These are phyloP conservation scores for Paecilomyces sp. DNA, from an alignment of 2,329 filamentous ascomycete genomes.

Conservation along the genomic window DNA sequence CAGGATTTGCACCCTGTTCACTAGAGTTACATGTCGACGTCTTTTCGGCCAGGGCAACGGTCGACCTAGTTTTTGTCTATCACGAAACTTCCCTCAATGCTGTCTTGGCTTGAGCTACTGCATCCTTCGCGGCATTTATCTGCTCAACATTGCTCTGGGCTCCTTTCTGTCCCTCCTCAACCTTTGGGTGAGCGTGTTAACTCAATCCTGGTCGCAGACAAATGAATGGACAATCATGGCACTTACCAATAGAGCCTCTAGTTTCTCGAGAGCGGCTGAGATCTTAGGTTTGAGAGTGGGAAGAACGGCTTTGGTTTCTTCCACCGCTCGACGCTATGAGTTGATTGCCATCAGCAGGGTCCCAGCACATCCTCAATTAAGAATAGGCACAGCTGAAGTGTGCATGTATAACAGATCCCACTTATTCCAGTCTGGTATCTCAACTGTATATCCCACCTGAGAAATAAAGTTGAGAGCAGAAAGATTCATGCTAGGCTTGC, in stretches of 20 bases:
- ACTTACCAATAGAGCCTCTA: constrained; percentile 71
- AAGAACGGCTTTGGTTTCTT: constrained; percentile 82
- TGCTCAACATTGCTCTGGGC: constrained; percentile 32
- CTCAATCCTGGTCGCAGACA: not conserved
- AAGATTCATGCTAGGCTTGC: too few relatives aligned
- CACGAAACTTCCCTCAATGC: constrained; percentile 32
- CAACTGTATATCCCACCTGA: not conserved
- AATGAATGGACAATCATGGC: constrained; percentile 11
- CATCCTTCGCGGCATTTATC: constrained; percentile 35
- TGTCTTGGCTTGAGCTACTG: constrained; percentile 31
- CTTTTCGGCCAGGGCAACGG: not conserved
- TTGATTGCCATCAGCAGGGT: not conserved
- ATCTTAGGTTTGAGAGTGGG: constrained; percentile 66
- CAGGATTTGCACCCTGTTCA: not conserved
- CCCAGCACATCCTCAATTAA: too few relatives aligned
- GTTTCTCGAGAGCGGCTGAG: constrained; percentile 59
- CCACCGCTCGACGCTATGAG: constrained; percentile 65
- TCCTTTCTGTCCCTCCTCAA: constrained; percentile 34
- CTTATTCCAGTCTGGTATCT: too few relatives aligned
- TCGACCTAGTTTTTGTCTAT: constrained; percentile 3
- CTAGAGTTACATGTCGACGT: not conserved
- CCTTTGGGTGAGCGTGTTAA: constrained; percentile 11
- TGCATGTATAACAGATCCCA: too few relatives aligned
- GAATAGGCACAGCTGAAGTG: too few relatives aligned
- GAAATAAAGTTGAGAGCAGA: too few relatives aligned